Evolutionary conservation across 1,284 basidiomycete genomes (phyloP).

Genomic region (Cerioporus squamosus): DNA sequence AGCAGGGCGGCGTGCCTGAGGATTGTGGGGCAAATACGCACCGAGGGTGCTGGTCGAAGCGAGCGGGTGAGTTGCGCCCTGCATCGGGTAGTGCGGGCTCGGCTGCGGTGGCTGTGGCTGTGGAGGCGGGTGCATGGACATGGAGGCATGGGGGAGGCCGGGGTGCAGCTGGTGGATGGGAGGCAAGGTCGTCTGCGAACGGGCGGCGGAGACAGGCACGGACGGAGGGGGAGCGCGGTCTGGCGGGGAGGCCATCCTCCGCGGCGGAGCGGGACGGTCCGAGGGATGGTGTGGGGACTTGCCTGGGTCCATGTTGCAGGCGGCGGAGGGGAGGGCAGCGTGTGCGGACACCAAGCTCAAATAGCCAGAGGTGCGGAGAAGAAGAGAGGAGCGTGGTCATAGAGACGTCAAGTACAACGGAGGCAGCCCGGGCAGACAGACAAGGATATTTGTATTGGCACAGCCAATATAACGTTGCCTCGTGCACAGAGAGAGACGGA

Average conservation of each 20-base stretch:
- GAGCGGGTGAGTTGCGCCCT: constrained; percentile 24
- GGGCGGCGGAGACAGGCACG: constrained; percentile 12
- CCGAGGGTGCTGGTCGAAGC: constrained; percentile 29
- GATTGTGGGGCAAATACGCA: constrained; percentile 8
- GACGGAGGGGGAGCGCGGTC: constrained; percentile 16
- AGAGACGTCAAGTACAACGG: constrained; percentile 28
- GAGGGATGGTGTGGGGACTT: constrained; percentile 24
- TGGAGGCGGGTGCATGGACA: constrained; percentile 18
- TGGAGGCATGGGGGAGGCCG: constrained; percentile 49
- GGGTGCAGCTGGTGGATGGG: constrained; percentile 70
- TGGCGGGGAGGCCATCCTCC: constrained; percentile 20
- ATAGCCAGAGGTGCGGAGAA: constrained; percentile 14
- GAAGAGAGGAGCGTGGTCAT: constrained; percentile 29
- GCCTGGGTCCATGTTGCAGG: constrained; percentile 25
- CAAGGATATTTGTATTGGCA: constrained; percentile 30
- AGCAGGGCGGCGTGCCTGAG: background rate
- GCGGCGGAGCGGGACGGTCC: constrained; percentile 21
- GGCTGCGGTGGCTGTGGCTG: background rate
- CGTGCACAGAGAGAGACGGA: constrained; percentile 25
- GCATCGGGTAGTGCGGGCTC: constrained; percentile 13
- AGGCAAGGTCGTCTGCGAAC: constrained; percentile 46
- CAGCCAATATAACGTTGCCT: constrained; percentile 26
- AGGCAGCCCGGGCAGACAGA: constrained; percentile 24
- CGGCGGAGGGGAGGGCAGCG: constrained; percentile 20
- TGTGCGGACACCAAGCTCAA: background rate